Evolutionary conservation across 2,329 filamentous ascomycete genomes (phyloP), one percentile per base, ranked within the genome.

Genomic region (Nothophaeocryptopus gaeumannii): DNA sequence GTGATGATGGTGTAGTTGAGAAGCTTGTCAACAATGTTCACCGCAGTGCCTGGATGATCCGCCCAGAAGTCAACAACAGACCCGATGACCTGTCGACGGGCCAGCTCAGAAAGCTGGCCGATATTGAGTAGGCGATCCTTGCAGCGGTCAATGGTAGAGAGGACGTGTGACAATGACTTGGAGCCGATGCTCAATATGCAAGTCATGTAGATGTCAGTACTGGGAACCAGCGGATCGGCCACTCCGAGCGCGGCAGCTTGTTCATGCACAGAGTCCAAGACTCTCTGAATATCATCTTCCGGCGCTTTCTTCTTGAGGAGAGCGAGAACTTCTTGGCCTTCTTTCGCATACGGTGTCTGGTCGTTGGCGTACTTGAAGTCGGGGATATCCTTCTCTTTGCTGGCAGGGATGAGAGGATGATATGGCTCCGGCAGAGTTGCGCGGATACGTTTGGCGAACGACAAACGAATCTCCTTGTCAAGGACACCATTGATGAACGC

Each of bases 1-100:
- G 86, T 90, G 32, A 99, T 78, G 61, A 99, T 96, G 11, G 88
- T 91, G 74, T 96, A 99, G 73, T 97, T 99, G 61, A 99, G 84
- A 5, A 99, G 80, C 72, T 97, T 97, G 75, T 97, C 92, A 51
- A 97, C 81, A 62, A 99, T 95, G 61, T 88, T 88, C 59, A 97
- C 82, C 2, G 90, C 93, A 37, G 95, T 85, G 52, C 93, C 93
- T 0, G 92, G 90, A 63, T 99, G 92, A 30, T 92, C 85, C 39
- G 82, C 81, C 93, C 93, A 99, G 75, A 96, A 99, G 35, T 84
- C 79, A 75, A 96, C 88, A 34, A 97, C 90, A 4, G 88, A 88
- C 5, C 85, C 82, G 60, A 97, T 88, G 63, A 99, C 95, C 70
- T 99, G 93, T 36, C 84, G 81, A 35, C 90, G 83, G 1, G 89